Evolutionary conservation across 306 rosid species (phyloP), one percentile per base, ranked within the genome.

Genomic region (Prunus mira): DNA sequence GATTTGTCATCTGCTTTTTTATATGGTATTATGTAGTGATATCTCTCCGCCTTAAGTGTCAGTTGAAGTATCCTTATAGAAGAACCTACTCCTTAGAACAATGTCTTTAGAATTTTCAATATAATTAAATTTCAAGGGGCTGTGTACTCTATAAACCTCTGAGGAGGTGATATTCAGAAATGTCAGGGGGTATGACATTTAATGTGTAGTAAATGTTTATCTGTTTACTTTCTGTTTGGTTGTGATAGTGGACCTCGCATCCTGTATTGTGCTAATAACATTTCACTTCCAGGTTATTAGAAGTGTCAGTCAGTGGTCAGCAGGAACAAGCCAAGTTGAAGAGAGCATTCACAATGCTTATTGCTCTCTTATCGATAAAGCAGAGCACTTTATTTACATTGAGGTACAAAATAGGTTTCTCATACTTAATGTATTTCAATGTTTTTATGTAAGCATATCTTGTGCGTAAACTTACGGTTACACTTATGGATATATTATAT

Each of bases 231-330:
- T 22, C 67, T 61, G 57, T 28, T 68, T 79, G 22, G 7, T 45
- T 43, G 51, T 69, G 61, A 77, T 54, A 34, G 38, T 54, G 65
- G 83, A 70, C 22, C 19, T 10, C 76, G 50, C 62, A 68, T 78
- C 25, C 60, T 71, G 46, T 69, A 50, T 72, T 71, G 27, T 69
- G 12, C 76, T 82, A 68, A 58, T 51, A 49, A 32, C 56, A 56
- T 75, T 71, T 74, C 51, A 64, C 83, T 72, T 79, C 81, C 84
- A 96, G 99, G 90, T 96, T 65, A 89, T 96, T 79, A 91, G 99
- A 89, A 93, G 99, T 32, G 98, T 96, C 75, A 92, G 99, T 76
- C 99, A 96, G 77, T 92, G 99, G 98, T 96, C 99, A 41, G 93
- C 99, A 76, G 99, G 99, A 76, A 92, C 99, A 81, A 96, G 99